Conservation (phyloP, 2,329 filamentous ascomycete species). For the Paecilomyces fulvus region DNA sequence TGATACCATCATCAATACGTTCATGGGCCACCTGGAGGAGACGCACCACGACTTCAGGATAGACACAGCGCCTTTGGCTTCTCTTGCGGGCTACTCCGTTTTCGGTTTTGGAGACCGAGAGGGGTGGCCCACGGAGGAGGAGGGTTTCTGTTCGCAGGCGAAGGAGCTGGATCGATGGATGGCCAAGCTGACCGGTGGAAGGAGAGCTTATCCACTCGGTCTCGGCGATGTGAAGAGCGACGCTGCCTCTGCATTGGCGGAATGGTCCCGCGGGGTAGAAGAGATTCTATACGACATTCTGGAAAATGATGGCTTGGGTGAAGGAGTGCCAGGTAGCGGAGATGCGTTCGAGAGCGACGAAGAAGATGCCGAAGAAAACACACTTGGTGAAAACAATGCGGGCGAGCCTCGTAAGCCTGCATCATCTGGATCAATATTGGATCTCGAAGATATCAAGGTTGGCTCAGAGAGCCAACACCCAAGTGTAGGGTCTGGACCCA, state of each 20-base stretch:
- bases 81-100: slow-evolving; percentile 76
- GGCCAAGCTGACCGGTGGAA: slow-evolving; percentile 82
- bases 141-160: slow-evolving; percentile 90
- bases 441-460: slow-evolving; percentile 72
- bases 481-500: slow-evolving; percentile 26
- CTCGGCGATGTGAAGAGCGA: slow-evolving; percentile 80
- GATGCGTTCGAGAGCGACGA: slow-evolving; percentile 78
- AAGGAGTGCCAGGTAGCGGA: slow-evolving; percentile 70
- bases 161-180: slow-evolving; percentile 91
- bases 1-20: slow-evolving; percentile 80
- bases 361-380: slow-evolving; percentile 55
- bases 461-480: slow-evolving; percentile 18
- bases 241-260: slow-evolving; percentile 55
- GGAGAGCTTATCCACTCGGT: slow-evolving; percentile 80
- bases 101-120: slow-evolving; percentile 90
- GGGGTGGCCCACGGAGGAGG: slow-evolving; percentile 82
- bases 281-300: slow-evolving; percentile 58
- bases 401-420: slow-evolving; percentile 41
- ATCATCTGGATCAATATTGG: slow-evolving; percentile 49
- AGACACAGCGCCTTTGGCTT: slow-evolving; percentile 72
- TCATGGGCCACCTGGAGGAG: slow-evolving; percentile 79
- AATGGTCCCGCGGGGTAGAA: slow-evolving; percentile 70
- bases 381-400: slow-evolving; percentile 46
- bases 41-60: slow-evolving; percentile 97
- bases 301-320: slow-evolving; percentile 45